Evolutionary conservation across 2,329 filamentous ascomycete species (phyloP), one percentile per base, ranked within the genome.

Genomic region (Trichoderma sp.): DNA sequence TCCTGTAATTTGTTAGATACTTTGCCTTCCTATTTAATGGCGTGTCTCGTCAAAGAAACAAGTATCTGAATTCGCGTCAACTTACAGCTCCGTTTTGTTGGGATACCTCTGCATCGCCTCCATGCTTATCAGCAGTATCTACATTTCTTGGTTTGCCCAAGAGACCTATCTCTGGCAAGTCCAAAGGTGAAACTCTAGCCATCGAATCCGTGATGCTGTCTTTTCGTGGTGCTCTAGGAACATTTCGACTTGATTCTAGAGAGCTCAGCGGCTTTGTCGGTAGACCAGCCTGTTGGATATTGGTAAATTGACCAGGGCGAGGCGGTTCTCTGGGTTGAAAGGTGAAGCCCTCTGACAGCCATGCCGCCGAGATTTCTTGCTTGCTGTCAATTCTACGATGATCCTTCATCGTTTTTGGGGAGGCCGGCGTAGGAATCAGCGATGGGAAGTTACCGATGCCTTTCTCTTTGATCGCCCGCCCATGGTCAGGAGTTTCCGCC

Each of bases 291-390:
- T 15, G 63, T n/a, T 27, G 63, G 29, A 35, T 57, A 65, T 67
- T 60, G 15, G 68, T 70, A 10, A 70, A 72, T 13, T 73, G 72
- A 2, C 71, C 71, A 0, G 70, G 68, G n/a, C 68, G 71, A 52
- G 67, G 69, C n/a, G 66, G 53, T 42, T 50, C 63, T 45, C 70
- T 68, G 15, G 53, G 54, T 13, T 52, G 64, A n/a, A 73, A 73
- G 5, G 64, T 67, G 50, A 72, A 73, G 0, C 71, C 72, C 22
- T 66, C 39, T 7, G 69, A 45, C 2, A 71, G 59, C 8, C 64
- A 52, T 4, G 61, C 45, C 45, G 72, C 68, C 2, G 70, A 71
- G 13, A 72, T 45, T 2, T 67, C 67, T 19, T 69, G 56, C 32
- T 45, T 64, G n/a, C 22, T 27, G 3, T 34, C 42, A 22, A 63